These are phyloP conservation scores for Teunomyces panamensis DNA, from an alignment of 805 yeast species.

Conservation along the genomic window DNA sequence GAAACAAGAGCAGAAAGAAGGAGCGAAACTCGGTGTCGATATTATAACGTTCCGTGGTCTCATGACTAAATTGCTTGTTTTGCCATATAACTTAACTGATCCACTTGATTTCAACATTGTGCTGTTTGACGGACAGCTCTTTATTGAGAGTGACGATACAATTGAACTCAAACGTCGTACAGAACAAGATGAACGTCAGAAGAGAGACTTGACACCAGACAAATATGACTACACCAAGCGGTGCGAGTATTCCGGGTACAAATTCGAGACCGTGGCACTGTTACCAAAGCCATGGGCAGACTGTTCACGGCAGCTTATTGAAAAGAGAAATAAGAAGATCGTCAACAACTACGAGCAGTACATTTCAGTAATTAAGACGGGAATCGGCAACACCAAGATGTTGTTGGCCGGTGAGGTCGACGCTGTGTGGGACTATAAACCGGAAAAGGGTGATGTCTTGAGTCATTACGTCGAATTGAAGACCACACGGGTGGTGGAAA, in stretches of 20 bases:
- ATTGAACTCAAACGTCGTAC: constrained; percentile 30
- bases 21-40: constrained; percentile 53
- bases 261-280: constrained; percentile 80
- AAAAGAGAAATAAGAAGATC: constrained; percentile 54
- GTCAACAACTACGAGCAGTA: constrained; percentile 78
- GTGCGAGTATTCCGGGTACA: constrained; percentile 69
- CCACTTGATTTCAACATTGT: constrained; percentile 60
- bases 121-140: constrained; percentile 72
- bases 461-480: constrained; percentile 84
- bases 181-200: constrained; percentile 17
- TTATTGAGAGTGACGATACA: constrained; percentile 52
- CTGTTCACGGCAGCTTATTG: constrained; percentile 63
- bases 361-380: constrained; percentile 76
- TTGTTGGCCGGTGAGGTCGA: constrained; percentile 89
- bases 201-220: constrained; percentile 14
- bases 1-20: constrained; percentile 49
- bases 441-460: constrained; percentile 51
- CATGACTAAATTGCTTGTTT: constrained; percentile 66
- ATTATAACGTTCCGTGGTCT: constrained; percentile 84
- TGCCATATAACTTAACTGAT: constrained; percentile 60
- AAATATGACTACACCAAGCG: constrained; percentile 31
- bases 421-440: constrained; percentile 80
- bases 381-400: constrained; percentile 69
- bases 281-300: constrained; percentile 73
- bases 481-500: constrained; percentile 56